A percentile compares a stretch with the other conserved stretches of the same genome.
Evolutionary conservation across 768 basidiomycete genomes (phyloP).

Genomic region (Pleurotus tuoliensis): DNA sequence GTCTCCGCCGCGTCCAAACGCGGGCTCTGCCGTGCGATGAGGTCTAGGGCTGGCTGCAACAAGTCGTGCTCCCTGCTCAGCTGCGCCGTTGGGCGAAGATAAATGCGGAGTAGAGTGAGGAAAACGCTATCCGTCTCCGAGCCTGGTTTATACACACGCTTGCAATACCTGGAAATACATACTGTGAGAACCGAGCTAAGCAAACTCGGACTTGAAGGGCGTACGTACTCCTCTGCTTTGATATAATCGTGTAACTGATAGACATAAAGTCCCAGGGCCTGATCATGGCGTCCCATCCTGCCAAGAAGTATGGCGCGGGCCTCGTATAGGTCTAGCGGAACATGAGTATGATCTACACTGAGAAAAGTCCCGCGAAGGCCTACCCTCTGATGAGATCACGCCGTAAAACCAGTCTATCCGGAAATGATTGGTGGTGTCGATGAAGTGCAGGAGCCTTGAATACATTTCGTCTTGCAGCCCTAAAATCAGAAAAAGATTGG

Average conservation of each 20-base stretch:
- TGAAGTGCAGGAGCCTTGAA: conserved; percentile 71
- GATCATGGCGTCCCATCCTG: conserved; percentile 85
- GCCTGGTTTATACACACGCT: conserved; percentile 63
- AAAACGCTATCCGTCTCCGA: conserved; percentile 64
- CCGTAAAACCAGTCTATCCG: conserved; percentile 78
- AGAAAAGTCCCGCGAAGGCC: conserved; percentile 11
- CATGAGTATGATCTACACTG: neutral
- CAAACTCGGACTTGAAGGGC: neutral
- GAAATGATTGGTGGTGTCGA: conserved; percentile 67
- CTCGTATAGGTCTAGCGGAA: conserved; percentile 71
- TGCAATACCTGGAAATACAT: conserved; percentile 71
- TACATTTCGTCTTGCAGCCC: conserved; percentile 51
- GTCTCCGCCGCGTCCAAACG: conserved; percentile 81
- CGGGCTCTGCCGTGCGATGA: conserved; percentile 81
- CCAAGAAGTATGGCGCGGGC: conserved; percentile 91
- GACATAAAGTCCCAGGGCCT: conserved; percentile 93
- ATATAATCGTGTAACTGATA: conserved; percentile 77
- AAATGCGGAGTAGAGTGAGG: conserved; percentile 81
- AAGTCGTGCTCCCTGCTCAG: conserved; percentile 41
- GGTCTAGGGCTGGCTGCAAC: conserved; percentile 78
- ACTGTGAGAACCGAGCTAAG: conserved; percentile 3
- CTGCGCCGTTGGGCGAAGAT: conserved; percentile 68
- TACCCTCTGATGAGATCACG: conserved; percentile 79
- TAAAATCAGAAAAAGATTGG: conserved; percentile 18
- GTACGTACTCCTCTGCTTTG: conserved; percentile 83